These are phyloP conservation scores for Chernovozyma sophiae-reginae DNA, from an alignment of 1,139 yeast species.

Conservation along the genomic window DNA sequence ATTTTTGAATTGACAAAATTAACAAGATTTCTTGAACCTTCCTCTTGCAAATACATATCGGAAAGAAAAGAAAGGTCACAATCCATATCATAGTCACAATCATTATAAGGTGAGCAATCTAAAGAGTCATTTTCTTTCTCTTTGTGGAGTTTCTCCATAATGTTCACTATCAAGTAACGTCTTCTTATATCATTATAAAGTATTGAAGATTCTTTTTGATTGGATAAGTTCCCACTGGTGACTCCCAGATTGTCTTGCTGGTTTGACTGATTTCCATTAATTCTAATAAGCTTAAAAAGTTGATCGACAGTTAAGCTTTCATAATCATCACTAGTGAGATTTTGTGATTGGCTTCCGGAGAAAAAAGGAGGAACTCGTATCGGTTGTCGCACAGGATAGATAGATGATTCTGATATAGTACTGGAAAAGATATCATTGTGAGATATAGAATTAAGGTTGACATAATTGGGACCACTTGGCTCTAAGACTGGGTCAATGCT, in stretches of 20 bases:
- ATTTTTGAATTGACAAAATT: constrained; percentile 26
- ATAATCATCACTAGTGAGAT: constrained; percentile 37
- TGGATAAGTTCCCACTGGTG: background rate
- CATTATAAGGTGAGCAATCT: constrained; percentile 30
- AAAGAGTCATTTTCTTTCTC: constrained; percentile 35
- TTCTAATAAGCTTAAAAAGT: constrained; percentile 31
- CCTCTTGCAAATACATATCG: constrained; percentile 40
- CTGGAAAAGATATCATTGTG: background rate
- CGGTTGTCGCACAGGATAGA: background rate
- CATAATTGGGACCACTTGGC: background rate
- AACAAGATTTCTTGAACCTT: constrained; percentile 20
- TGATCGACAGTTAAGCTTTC: constrained; percentile 37
- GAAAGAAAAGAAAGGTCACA: constrained; percentile 39
- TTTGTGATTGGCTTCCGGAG: constrained; percentile 9
- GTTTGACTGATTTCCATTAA: constrained; percentile 5
- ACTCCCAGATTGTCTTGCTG: background rate
- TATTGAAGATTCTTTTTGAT: constrained; percentile 6
- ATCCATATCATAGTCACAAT: constrained; percentile 42
- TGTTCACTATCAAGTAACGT: constrained; percentile 33
- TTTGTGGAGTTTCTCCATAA: constrained; percentile 35
- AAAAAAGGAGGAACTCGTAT: background rate
- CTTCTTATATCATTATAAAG: constrained; percentile 32
- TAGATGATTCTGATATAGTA: background rate
- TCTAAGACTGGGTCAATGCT: background rate
- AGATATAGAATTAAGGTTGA: background rate